Conservation (phyloP, 2,329 filamentous ascomycete species). For the Trichoderma sp. region DNA sequence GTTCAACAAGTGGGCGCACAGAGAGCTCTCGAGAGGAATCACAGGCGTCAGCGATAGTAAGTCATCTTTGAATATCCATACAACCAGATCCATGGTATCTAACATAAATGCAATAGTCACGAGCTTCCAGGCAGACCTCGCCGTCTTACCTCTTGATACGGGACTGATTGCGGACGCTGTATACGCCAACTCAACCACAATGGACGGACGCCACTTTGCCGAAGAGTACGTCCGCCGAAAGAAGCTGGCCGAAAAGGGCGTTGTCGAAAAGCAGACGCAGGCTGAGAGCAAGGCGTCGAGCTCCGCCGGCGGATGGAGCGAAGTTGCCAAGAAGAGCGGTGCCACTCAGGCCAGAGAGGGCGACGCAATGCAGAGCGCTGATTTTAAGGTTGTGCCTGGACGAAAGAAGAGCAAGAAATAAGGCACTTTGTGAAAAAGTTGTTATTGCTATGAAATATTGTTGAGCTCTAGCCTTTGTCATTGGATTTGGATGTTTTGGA, state of each 20-base stretch:
- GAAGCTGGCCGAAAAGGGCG: slow-evolving; percentile 89
- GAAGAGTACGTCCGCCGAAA: slow-evolving; percentile 93
- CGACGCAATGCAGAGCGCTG: slow-evolving; percentile 53
- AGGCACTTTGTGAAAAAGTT: slow-evolving; percentile 23
- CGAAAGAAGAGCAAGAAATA: slow-evolving; percentile 91
- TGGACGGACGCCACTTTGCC: slow-evolving; percentile 91
- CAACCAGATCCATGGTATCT: neutral
- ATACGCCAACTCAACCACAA: slow-evolving; percentile 82
- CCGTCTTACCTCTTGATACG: slow-evolving; percentile 74
- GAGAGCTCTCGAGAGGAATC: slow-evolving; percentile 76
- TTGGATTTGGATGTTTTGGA: slow-evolving; percentile 4
- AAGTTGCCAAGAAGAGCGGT: slow-evolving; percentile 92
- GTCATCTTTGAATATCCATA: slow-evolving; percentile 36
- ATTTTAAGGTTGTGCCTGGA: slow-evolving; percentile 87
- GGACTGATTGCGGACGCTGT: slow-evolving; percentile 88
- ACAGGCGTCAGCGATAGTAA: slow-evolving; percentile 57
- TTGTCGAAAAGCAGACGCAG: slow-evolving; percentile 74
- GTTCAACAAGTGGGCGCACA: slow-evolving; percentile 89
- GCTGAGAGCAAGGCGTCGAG: slow-evolving; percentile 54
- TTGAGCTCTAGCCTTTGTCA: neutral
- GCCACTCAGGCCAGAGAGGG: slow-evolving; percentile 47
- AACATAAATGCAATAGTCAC: slow-evolving; percentile 60
- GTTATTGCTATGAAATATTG: neutral
- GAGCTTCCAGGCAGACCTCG: slow-evolving; percentile 75
- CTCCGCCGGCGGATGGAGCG: slow-evolving; percentile 79